Percentiles rank a stretch among this genome's conserved stretches.
Evolutionary conservation across 2,329 filamentous ascomycete genomes (phyloP).

Genomic region (Botryosphaeria dothidea): DNA sequence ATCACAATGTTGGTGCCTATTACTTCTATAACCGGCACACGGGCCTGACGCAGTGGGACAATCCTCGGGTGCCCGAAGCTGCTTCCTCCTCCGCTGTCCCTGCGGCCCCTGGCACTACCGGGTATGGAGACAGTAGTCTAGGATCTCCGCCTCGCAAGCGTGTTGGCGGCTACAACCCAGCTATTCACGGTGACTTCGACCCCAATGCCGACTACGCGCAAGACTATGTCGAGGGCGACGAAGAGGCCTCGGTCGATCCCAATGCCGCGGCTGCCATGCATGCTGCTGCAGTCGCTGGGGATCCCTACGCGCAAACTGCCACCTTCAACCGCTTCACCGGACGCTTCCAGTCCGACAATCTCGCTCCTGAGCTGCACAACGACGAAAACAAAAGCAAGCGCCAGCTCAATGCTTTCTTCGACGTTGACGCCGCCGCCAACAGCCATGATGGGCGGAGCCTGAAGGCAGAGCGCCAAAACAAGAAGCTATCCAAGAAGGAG

Average conservation of each 20-base stretch:
- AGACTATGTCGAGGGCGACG: constrained; percentile 41
- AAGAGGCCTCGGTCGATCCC: constrained; percentile 22
- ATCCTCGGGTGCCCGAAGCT: constrained; percentile 69
- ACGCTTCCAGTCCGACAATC: constrained; percentile 69
- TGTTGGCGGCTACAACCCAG: constrained; percentile 84
- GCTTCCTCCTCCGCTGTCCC: constrained; percentile 19
- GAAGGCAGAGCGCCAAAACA: constrained; percentile 83
- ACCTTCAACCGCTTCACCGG: constrained; percentile 93
- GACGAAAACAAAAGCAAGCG: constrained; percentile 85
- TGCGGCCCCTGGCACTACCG: constrained; percentile 28
- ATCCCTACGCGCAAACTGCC: constrained; percentile 66
- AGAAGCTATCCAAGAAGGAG: constrained; percentile 82
- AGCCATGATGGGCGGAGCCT: constrained; percentile 86
- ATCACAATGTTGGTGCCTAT: constrained; percentile 65
- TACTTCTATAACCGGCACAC: constrained; percentile 87
- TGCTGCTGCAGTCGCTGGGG: constrained; percentile 24
- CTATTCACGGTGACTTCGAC: constrained; percentile 95
- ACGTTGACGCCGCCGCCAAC: constrained; percentile 92
- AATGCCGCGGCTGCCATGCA: constrained; percentile 26
- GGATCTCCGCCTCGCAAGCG: constrained; percentile 35
- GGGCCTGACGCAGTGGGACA: constrained; percentile 77
- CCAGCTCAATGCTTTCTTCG: constrained; percentile 94
- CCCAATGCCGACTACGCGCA: constrained; percentile 89
- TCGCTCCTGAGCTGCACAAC: constrained; percentile 73
- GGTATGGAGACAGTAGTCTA: constrained; percentile 30